These are phyloP conservation scores for Apiospora koreana DNA, from an alignment of 2,329 filamentous ascomycete genomes.

Conservation along the genomic window DNA sequence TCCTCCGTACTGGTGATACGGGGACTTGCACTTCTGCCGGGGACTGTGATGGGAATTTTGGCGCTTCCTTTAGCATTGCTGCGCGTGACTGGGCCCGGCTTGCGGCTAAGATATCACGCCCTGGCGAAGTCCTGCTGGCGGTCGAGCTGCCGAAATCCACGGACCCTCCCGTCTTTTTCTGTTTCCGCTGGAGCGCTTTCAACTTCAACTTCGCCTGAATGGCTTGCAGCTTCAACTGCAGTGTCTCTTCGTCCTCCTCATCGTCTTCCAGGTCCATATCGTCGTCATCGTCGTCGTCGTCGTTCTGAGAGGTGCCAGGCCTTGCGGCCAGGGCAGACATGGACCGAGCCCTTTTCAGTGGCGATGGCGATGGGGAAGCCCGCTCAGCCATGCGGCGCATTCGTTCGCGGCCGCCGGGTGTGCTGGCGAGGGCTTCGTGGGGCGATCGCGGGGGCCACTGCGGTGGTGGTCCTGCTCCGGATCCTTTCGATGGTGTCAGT, in stretches of 20 bases:
- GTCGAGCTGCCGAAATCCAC: background rate
- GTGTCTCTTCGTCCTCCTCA: slow-evolving; percentile 75
- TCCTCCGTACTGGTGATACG: slow-evolving; percentile 67
- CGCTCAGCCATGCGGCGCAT: slow-evolving; percentile 68
- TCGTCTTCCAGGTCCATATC: slow-evolving; percentile 38
- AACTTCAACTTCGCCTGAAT: slow-evolving; percentile 87
- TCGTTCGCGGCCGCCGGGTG: slow-evolving; percentile 78
- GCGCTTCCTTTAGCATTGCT: slow-evolving; percentile 17
- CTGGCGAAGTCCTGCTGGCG: slow-evolving; percentile 13
- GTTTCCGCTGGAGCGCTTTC: slow-evolving; percentile 72
- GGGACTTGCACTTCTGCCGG: slow-evolving; percentile 68
- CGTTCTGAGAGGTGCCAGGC: slow-evolving; percentile 17
- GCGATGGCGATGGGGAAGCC: slow-evolving; percentile 69
- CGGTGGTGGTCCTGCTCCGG: slow-evolving; percentile 42
- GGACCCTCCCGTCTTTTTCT: slow-evolving; percentile 14
- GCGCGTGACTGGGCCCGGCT: slow-evolving; percentile 24
- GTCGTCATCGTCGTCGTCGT: slow-evolving; percentile 37
- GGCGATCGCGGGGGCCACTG: slow-evolving; percentile 70
- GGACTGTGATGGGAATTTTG: slow-evolving; percentile 28
- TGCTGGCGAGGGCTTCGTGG: slow-evolving; percentile 63
- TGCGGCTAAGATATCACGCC: slow-evolving; percentile 19
- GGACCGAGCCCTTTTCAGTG: slow-evolving; percentile 52
- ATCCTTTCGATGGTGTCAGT: slow-evolving; percentile 24
- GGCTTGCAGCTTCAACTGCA: slow-evolving; percentile 82
- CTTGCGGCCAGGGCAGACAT: slow-evolving; percentile 26